Percentiles rank a stretch among this genome's conserved stretches.
phyloP scores from a whole-genome alignment of 2,329 filamentous ascomycete genomes.

The Pestalotiopsis sp. region DNA sequence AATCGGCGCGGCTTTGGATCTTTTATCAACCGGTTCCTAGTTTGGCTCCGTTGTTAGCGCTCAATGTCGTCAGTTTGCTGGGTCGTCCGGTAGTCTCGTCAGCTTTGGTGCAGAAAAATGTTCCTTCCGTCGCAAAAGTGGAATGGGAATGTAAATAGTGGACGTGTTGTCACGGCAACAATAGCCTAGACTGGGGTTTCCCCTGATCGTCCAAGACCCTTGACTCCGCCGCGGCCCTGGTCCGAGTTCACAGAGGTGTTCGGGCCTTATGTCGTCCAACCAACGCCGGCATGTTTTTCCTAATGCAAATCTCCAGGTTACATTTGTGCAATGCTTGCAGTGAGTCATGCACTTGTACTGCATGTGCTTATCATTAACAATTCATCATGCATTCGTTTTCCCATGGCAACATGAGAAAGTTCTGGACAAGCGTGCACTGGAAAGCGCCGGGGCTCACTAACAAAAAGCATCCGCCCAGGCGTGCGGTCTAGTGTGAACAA shows the following conservation, averaged over 20 bases:
- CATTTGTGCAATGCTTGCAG: slow-evolving; percentile 1
- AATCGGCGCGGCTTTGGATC: slow-evolving; percentile 1
- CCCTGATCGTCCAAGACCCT: not conserved
- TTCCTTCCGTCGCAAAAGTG: slow-evolving; percentile 7
- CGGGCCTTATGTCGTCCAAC: slow-evolving; percentile 1
- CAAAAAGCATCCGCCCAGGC: no score
- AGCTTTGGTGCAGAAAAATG: slow-evolving; percentile 7
- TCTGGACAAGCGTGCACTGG: not conserved
- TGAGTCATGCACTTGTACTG: not conserved
- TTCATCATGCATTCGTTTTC: slow-evolving; percentile 4
- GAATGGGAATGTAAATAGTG: slow-evolving; percentile 9
- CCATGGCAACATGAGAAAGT: not conserved
- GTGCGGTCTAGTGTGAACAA: no score
- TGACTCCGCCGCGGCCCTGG: not conserved
- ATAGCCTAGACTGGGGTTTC: not conserved
- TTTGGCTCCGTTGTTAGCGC: not conserved
- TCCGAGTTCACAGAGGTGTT: not conserved
- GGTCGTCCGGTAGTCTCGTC: slow-evolving; percentile 1
- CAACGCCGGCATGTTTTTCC: not conserved
- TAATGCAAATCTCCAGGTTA: not conserved
- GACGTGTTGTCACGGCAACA: slow-evolving; percentile 2
- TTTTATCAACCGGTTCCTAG: slow-evolving; percentile 3
- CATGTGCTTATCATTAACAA: not conserved
- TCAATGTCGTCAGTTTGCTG: slow-evolving; percentile 9
- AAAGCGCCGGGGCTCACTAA: not conserved